Evolutionary conservation across 352 stramenopile species (phyloP).

Genomic region (Pythium volutum): DNA sequence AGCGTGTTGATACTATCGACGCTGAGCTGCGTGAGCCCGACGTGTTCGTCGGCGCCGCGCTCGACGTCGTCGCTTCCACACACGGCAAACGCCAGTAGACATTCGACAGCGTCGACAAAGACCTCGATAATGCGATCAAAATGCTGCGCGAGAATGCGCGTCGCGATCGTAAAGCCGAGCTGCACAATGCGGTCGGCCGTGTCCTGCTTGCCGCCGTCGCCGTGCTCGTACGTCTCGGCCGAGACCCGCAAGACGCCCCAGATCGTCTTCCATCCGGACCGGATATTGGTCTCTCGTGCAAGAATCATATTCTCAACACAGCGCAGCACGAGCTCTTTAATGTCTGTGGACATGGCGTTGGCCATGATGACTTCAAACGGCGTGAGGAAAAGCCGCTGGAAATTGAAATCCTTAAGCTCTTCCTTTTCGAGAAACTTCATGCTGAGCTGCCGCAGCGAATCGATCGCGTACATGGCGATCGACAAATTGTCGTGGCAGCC

Average conservation of each 20-base stretch:
- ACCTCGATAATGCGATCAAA: slow-evolving; percentile 74
- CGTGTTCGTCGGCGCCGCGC: slow-evolving; percentile 41
- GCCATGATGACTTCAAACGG: slow-evolving; percentile 96
- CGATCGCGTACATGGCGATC: slow-evolving; percentile 98
- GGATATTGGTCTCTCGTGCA: slow-evolving; percentile 84
- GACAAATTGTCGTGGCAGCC: slow-evolving; percentile 95
- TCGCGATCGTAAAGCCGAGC: slow-evolving; percentile 85
- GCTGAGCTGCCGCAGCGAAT: slow-evolving; percentile 99
- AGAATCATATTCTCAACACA: slow-evolving; percentile 92
- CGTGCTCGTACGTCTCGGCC: slow-evolving; percentile 76
- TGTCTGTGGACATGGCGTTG: slow-evolving; percentile 76
- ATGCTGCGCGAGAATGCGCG: slow-evolving; percentile 79
- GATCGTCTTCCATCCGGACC: slow-evolving; percentile 93
- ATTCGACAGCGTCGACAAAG: slow-evolving; percentile 80
- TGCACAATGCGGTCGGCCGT: slow-evolving; percentile 77
- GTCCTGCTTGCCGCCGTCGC: slow-evolving; percentile 29
- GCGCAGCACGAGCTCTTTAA: slow-evolving; percentile 89
- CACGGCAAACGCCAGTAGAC: slow-evolving; percentile 73
- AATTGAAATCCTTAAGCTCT: slow-evolving; percentile 99
- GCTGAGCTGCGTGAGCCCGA: slow-evolving; percentile 62
- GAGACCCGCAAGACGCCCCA: slow-evolving; percentile 91
- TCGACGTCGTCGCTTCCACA: slow-evolving; percentile 70
- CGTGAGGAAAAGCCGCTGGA: slow-evolving; percentile 97
- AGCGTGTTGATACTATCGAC: slow-evolving; percentile 67
- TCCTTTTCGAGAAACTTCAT: slow-evolving; percentile 99